Percentiles rank a stretch among this genome's conserved stretches.
Conservation (phyloP, 139 green algal species). For the Limnomonas spitsbergensis region DNA sequence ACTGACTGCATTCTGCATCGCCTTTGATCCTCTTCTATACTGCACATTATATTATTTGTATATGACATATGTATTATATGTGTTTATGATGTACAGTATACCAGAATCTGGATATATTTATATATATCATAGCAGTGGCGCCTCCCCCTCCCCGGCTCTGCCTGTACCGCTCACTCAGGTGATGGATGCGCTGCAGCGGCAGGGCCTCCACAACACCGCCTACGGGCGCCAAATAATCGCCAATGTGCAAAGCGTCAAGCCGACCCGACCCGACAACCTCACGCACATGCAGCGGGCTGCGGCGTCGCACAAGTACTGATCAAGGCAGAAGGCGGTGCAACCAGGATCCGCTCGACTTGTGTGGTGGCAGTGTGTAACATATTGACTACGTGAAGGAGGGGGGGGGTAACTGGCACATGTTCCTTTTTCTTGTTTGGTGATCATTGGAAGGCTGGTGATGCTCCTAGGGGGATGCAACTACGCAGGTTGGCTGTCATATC, state of each 20-base stretch:
- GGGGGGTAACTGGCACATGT: no score
- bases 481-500: no score
- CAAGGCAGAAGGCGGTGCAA: no score
- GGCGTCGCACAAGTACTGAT: neutral
- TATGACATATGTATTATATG: neutral
- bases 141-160: neutral
- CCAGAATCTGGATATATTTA: neutral
- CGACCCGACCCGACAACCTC: conserved; percentile 30
- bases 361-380: no score
- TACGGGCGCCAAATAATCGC: conserved; percentile 24
- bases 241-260: neutral
- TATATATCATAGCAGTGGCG: neutral
- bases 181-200: conserved; percentile 11
- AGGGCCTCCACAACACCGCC: conserved; percentile 35
- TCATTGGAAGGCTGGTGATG: no score
- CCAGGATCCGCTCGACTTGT: no score
- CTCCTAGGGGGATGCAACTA: no score
- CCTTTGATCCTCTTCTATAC: neutral
- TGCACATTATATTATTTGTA: neutral
- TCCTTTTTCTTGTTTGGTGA: no score
- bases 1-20: no score
- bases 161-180: neutral
- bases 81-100: neutral
- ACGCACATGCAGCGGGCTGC: conserved; percentile 13
- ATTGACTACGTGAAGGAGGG: no score